These are phyloP conservation scores for Phytophthora kernoviae DNA, from an alignment of 352 stramenopile genomes.

Conservation along the genomic window DNA sequence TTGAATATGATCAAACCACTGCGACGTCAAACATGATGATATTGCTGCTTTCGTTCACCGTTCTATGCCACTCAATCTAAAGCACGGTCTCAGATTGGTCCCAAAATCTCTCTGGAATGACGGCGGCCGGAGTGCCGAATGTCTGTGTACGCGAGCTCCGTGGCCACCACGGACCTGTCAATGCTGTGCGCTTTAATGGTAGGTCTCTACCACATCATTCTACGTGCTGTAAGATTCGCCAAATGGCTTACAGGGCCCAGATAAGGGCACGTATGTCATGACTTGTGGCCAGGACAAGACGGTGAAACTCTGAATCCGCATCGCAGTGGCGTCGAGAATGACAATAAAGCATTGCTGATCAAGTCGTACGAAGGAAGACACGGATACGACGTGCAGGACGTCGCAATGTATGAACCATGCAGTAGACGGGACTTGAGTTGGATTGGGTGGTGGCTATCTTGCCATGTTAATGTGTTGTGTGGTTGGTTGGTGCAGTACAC, in stretches of 20 bases:
- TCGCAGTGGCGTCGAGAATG: slow-evolving; percentile 60
- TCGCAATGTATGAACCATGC: slow-evolving; percentile 71
- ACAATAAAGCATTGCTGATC: slow-evolving; percentile 71
- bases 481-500: slow-evolving; percentile 42
- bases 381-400: slow-evolving; percentile 89
- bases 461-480: background rate
- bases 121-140: slow-evolving; percentile 29
- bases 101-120: slow-evolving; percentile 3
- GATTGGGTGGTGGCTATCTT: background rate
- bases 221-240: background rate
- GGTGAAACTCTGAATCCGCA: slow-evolving; percentile 89
- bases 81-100: background rate
- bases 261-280: slow-evolving; percentile 91
- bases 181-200: slow-evolving; percentile 86
- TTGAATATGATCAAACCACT: slow-evolving; percentile 25
- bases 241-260: slow-evolving; percentile 27
- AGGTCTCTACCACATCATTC: background rate
- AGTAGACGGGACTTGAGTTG: background rate
- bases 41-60: background rate
- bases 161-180: slow-evolving; percentile 74
- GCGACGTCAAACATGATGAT: slow-evolving; percentile 7
- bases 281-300: slow-evolving; percentile 88
- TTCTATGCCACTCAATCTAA: background rate
- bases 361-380: slow-evolving; percentile 88
- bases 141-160: slow-evolving; percentile 56